A percentile compares a stretch with the other conserved stretches of the same genome.
These are phyloP conservation scores for Hemisphaericaspora nanyangensis DNA, from an alignment of 805 yeast genomes.

Conservation along the genomic window DNA sequence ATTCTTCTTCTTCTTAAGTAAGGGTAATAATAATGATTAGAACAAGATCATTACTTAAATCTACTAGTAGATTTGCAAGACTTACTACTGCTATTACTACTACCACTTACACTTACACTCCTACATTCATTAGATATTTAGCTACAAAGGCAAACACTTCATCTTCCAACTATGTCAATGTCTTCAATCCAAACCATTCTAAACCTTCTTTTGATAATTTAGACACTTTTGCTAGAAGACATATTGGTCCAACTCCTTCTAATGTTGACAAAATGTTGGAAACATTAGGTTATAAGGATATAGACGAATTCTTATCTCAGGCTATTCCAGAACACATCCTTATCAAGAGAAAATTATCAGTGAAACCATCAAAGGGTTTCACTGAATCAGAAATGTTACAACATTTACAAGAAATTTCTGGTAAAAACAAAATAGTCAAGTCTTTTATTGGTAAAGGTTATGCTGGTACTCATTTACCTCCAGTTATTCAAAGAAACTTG, in stretches of 20 bases:
- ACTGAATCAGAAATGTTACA: constrained; percentile 78
- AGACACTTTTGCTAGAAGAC: constrained; percentile 88
- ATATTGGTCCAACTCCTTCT: constrained; percentile 72
- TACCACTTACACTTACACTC: not conserved
- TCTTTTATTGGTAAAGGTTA: constrained; percentile 93
- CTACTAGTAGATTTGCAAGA: not conserved
- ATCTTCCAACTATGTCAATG: constrained; percentile 44
- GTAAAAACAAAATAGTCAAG: constrained; percentile 67
- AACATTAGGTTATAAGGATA: constrained; percentile 58
- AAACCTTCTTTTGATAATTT: constrained; percentile 32
- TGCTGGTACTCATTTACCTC: constrained; percentile 84
- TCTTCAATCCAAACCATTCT: constrained; percentile 41
- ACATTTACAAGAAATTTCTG: constrained; percentile 65
- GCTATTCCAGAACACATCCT: constrained; percentile 79
- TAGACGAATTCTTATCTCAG: constrained; percentile 64
- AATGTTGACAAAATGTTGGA: constrained; percentile 66
- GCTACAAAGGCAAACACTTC: constrained; percentile 39
- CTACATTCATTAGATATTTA: constrained; percentile 3
- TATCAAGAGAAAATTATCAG: constrained; percentile 58
- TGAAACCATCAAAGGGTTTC: constrained; percentile 70
- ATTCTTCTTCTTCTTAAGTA: not conserved
- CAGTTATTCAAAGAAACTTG: constrained; percentile 88
- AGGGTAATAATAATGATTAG: constrained; percentile 1
- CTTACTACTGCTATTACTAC: not conserved
- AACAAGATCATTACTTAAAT: constrained; percentile 4